phyloP scores from a whole-genome alignment of 306 rosid species.

The Arachis hypogaea region DNA sequence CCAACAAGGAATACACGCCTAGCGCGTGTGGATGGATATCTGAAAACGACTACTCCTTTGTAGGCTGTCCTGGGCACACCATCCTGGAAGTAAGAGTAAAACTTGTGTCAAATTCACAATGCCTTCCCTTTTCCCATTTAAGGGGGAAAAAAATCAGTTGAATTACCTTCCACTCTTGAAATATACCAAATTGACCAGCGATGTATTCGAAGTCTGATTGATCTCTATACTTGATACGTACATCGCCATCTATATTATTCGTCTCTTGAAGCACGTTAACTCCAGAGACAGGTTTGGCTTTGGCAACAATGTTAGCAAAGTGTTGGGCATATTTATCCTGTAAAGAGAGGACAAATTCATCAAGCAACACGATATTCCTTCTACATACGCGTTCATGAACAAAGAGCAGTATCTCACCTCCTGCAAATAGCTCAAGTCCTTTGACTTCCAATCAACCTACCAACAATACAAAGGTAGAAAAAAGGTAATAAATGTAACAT shows the following conservation, averaged over 20 bases:
- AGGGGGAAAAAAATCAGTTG: slow-evolving; percentile 20
- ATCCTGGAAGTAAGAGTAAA: slow-evolving; percentile 60
- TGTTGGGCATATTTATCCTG: slow-evolving; percentile 70
- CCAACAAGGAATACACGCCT: slow-evolving; percentile 77
- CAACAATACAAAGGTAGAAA: slow-evolving; percentile 35
- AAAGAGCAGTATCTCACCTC: slow-evolving; percentile 62
- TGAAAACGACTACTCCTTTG: slow-evolving; percentile 91
- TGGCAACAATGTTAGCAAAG: slow-evolving; percentile 62
- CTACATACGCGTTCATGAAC: not conserved
- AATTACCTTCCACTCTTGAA: slow-evolving; percentile 96
- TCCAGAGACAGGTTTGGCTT: slow-evolving; percentile 76
- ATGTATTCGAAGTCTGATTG: slow-evolving; percentile 71
- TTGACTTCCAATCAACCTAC: slow-evolving; percentile 87
- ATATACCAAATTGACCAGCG: slow-evolving; percentile 83
- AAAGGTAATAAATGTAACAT: slow-evolving; percentile 13
- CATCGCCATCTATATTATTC: slow-evolving; percentile 68
- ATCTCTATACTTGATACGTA: slow-evolving; percentile 67
- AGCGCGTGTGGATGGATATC: slow-evolving; percentile 48
- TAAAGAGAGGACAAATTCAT: slow-evolving; percentile 36
- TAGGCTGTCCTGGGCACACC: slow-evolving; percentile 94
- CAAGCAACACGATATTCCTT: slow-evolving; percentile 33
- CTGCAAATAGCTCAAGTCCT: slow-evolving; percentile 85
- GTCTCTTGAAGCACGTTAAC: slow-evolving; percentile 74
- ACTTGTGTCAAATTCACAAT: slow-evolving; percentile 1
- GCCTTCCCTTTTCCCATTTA: slow-evolving; percentile 12